phyloP scores from a whole-genome alignment of 2,329 filamentous ascomycete genomes.

The Apiospora kogelbergensis region DNA sequence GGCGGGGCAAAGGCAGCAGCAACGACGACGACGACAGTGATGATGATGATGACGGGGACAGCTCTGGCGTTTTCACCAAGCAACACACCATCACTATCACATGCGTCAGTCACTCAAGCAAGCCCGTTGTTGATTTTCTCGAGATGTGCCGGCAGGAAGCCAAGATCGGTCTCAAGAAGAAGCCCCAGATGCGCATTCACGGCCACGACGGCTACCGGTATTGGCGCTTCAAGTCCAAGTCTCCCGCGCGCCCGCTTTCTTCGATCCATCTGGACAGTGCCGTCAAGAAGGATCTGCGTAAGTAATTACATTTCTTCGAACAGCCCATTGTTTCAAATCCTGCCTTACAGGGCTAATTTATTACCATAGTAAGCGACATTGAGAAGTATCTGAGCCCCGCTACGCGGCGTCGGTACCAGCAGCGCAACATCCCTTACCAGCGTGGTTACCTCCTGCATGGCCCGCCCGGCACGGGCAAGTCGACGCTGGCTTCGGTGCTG shows the following conservation, averaged over 20 bases:
- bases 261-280: conserved; percentile 7
- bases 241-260: conserved; percentile 27
- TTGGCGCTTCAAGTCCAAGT: conserved; percentile 22
- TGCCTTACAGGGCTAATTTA: background rate
- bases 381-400: conserved; percentile 8
- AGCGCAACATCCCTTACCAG: conserved; percentile 10
- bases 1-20: conserved; percentile 18
- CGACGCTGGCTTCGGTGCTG: conserved; percentile 3
- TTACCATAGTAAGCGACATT: background rate
- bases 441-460: conserved; percentile 11
- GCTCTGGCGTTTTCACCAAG: background rate
- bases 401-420: conserved; percentile 3
- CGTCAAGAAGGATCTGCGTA: conserved; percentile 1
- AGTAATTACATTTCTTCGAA: background rate
- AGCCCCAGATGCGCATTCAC: conserved; percentile 18
- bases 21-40: conserved; percentile 9
- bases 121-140: conserved; percentile 1
- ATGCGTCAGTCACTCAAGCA: background rate
- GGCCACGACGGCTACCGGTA: conserved; percentile 33
- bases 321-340: background rate
- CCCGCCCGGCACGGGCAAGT: conserved; percentile 8
- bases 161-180: background rate
- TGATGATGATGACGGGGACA: background rate
- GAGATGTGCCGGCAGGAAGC: background rate
- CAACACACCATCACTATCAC: background rate